Evolutionary conservation across 768 basidiomycete species (phyloP).

Genomic region (Lactarius quietus): DNA sequence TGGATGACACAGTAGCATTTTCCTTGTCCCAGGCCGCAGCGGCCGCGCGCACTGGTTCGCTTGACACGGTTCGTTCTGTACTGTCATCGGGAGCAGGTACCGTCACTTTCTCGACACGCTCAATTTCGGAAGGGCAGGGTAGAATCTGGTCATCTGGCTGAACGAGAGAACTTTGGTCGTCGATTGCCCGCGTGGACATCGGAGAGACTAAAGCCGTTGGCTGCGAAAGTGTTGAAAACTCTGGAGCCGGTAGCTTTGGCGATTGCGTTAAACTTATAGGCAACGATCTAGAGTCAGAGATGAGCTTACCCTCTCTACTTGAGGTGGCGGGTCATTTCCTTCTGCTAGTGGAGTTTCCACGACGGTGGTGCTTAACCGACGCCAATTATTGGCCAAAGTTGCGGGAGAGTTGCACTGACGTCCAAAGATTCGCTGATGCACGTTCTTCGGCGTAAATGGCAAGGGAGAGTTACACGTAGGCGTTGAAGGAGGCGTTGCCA

Average conservation of each 20-base stretch:
- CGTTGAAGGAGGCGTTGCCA: not conserved
- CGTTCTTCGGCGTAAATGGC: constrained; percentile 2
- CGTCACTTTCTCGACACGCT: not conserved
- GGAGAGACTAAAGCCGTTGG: not conserved
- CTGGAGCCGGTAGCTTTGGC: not conserved
- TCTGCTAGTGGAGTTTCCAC: not conserved
- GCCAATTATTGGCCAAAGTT: constrained; percentile 4
- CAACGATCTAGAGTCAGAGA: not conserved
- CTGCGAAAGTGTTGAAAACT: not conserved
- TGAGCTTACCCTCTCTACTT: not conserved
- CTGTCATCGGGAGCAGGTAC: not conserved
- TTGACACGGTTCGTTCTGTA: not conserved
- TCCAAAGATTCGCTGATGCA: not conserved
- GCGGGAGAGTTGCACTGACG: constrained; percentile 7
- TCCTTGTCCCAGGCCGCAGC: not conserved
- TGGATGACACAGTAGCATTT: not conserved
- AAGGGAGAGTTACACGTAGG: not conserved
- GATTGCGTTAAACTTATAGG: not conserved
- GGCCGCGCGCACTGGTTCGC: too few relatives aligned
- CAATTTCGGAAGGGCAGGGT: not conserved
- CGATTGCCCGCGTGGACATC: not conserved
- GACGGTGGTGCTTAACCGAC: not conserved
- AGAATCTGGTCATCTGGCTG: not conserved
- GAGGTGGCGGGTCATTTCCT: not conserved
- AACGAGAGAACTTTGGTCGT: not conserved